Evolutionary conservation across 768 basidiomycete species (phyloP), one percentile per base, ranked within the genome.

Genomic region (Filobasidium floriforme): DNA sequence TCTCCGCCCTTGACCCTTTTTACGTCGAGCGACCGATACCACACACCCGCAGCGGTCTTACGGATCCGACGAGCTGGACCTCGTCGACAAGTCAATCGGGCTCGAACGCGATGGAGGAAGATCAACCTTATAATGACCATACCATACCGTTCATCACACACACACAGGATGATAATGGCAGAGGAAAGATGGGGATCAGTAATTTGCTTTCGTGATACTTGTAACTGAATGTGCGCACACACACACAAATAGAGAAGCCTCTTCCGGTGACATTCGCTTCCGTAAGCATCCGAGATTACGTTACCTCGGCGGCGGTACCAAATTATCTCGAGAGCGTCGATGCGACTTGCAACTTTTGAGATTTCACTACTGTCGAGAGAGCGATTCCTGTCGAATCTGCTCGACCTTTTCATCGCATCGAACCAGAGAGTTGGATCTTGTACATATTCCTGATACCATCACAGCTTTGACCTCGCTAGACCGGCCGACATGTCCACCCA

Each of bases 401-500:
- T 37, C 9, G 32, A 9, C 32, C 3, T 4, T 9, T 37, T 37
- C 32, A 9, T 37, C 32, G n/a, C n/a, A 37, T 37, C 32, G 32
- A 37, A 4, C 32, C 9, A 37, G 32, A 4, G 32, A 4, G 3
- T 9, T 37, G 9, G 32, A 37, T 37, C 32, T 9, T 37, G 32
- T 4, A 37, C 32, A 37, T 3, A 37, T 9, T 37, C 32, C 9
- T 37, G 32, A 3, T 37, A 37, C 4, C 9, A 37, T 4, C 32
- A 4, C n/a, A n/a, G n/a, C 32, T 37, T 37, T 9, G 32, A 37
- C 32, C 32, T 37, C 32, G 32, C 9, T 37, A 57, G 54, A 32
- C 59, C n/a, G 22, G 19, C 15, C 63, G 69, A 51, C 4, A 93
- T 93, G 92, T 88, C 92, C 11, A 86, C 90, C 5, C 81, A 87